Base-by-base conservation (phyloP, 345 rosid genomes). In the Melaleuca alternifolia region DNA sequence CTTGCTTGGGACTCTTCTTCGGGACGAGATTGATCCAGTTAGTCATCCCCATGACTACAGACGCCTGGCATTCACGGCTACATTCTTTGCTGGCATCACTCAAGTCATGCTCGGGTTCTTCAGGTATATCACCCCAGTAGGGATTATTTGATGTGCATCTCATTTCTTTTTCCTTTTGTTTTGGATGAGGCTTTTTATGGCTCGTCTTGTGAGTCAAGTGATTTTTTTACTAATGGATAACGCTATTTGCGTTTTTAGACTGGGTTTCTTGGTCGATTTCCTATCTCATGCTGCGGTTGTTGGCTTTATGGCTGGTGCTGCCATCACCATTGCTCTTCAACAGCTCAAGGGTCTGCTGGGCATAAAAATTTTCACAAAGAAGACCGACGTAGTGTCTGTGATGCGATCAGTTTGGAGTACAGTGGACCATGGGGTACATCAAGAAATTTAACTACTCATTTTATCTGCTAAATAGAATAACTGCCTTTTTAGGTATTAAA, bases 241-340 rank as follows among this genome's bases (percentile, higher is more conserved):
- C 76, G 26, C 57, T 50, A 71, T 51, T 61, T 85, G 54, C 9
- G 15, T 23, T 82, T 85, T 61, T 86, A 92, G 93, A 83, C 88
- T 92, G 54, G 91, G 93, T 50, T 88, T 92, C 85, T 82, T 92
- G 50, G 90, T 92, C 82, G 93, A 92, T 82, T 92, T 92, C 77
- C 87, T 92, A 83, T 90, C 93, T 26, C 92, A 92, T 28, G 92
- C 93, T 48, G 87, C 92, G 50, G 88, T 92, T 71, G 89, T 92
- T 85, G 93, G 93, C 7, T 92, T 92, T 83, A 92, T 92, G 93
- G 89, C 89, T 23, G 93, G 93, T 79, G 93, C 92, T 44, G 92
- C 93, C 83, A 86, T 90, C 37, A 90, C 90, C 54, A 90, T 92
- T 28, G 89, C 90, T 28, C 92, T 92, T 48, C 93, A 92, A 57